Conservation (phyloP, 2,329 filamentous ascomycete genomes). For the Geoglossum cookeanum region DNA sequence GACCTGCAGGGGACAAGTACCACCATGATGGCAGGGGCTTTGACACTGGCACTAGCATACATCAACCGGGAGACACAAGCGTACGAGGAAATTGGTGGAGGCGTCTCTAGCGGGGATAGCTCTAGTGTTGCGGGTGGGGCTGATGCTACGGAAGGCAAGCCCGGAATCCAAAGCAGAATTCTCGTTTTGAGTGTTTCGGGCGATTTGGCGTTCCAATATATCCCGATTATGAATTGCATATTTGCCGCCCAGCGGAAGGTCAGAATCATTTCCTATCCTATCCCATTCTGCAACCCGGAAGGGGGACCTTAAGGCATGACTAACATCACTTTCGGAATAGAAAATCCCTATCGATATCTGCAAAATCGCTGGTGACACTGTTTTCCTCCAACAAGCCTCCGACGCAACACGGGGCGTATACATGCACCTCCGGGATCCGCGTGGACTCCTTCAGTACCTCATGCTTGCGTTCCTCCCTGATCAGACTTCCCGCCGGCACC, state of each 20-base stretch:
- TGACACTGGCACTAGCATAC: conserved; percentile 75
- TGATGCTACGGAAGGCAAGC: conserved; percentile 4
- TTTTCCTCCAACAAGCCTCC: conserved; percentile 83
- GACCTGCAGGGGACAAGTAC: conserved; percentile 52
- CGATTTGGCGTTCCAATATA: conserved; percentile 77
- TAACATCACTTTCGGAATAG: conserved; percentile 21
- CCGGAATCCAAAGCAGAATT: conserved; percentile 27
- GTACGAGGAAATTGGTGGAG: conserved; percentile 28
- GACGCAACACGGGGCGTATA: conserved; percentile 55
- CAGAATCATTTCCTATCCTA: background rate
- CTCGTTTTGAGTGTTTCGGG: conserved; percentile 80
- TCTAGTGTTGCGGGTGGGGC: background rate
- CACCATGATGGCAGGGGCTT: conserved; percentile 75
- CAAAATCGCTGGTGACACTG: conserved; percentile 65
- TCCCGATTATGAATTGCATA: conserved; percentile 95
- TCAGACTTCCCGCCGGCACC: conserved; percentile 37
- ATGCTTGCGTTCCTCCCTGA: conserved; percentile 88
- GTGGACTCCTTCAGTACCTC: conserved; percentile 72
- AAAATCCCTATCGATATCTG: conserved; percentile 84
- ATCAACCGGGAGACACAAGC: conserved; percentile 61
- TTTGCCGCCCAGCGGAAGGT: conserved; percentile 60
- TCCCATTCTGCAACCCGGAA: background rate
- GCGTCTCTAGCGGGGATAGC: background rate
- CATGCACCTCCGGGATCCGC: conserved; percentile 39
- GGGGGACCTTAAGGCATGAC: background rate